These are phyloP conservation scores for Dichotomopilus funicola DNA, from an alignment of 2,329 filamentous ascomycete species.

Conservation along the genomic window DNA sequence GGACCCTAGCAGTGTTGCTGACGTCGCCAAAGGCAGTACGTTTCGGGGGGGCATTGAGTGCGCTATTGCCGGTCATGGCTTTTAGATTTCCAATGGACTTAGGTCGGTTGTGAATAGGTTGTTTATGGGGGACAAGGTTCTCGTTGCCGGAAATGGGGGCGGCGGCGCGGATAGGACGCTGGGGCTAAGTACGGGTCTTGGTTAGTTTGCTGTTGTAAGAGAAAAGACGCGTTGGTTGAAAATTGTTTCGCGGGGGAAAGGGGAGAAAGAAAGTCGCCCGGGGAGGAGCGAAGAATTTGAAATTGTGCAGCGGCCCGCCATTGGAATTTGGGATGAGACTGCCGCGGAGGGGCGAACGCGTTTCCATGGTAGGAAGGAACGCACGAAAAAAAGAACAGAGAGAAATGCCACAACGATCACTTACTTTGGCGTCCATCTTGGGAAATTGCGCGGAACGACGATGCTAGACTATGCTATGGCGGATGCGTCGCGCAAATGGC, in stretches of 20 bases:
- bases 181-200: constrained; percentile 48
- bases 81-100: constrained; percentile 67
- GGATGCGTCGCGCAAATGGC: constrained; percentile 3
- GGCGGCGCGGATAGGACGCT: constrained; percentile 55
- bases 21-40: constrained; percentile 76
- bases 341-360: neutral
- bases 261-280: too few species aligned
- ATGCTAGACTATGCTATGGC: constrained; percentile 12
- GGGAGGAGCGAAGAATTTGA: neutral
- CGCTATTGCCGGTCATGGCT: constrained; percentile 42
- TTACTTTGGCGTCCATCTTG: constrained; percentile 38
- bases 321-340: neutral
- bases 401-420: constrained; percentile 10
- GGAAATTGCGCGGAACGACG: constrained; percentile 7
- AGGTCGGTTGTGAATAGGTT: constrained; percentile 68
- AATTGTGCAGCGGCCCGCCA: neutral
- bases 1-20: constrained; percentile 56
- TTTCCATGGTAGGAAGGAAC: neutral
- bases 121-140: constrained; percentile 54
- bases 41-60: constrained; percentile 61
- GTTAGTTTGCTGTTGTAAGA: constrained; percentile 3
- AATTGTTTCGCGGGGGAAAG: neutral
- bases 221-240: neutral
- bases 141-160: constrained; percentile 56
- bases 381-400: neutral